These are phyloP conservation scores for Suillus placidus DNA, from an alignment of 768 basidiomycete genomes.

Conservation along the genomic window DNA sequence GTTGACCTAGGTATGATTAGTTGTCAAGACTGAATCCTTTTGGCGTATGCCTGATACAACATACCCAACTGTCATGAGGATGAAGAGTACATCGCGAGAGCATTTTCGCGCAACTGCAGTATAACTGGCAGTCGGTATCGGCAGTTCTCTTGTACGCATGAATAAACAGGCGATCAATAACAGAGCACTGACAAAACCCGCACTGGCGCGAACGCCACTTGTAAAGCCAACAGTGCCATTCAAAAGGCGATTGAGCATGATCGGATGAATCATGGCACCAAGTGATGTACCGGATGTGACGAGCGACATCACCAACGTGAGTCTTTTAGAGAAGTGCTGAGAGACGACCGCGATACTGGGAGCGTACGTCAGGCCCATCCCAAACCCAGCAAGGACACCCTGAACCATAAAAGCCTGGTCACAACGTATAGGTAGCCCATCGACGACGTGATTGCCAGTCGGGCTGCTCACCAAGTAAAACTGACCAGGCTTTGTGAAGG, in stretches of 20 bases:
- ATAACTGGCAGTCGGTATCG: conserved; percentile 16
- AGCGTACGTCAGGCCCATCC: conserved; percentile 47
- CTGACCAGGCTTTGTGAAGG: conserved; percentile 35
- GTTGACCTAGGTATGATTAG: background rate
- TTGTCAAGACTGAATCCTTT: background rate
- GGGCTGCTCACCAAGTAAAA: conserved; percentile 35
- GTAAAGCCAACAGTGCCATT: conserved; percentile 50
- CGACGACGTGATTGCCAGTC: background rate
- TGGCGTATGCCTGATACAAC: background rate
- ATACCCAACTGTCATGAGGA: conserved; percentile 3
- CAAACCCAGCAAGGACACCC: conserved; percentile 45
- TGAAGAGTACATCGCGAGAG: background rate
- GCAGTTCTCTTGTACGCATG: conserved; percentile 39
- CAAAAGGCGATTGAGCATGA: conserved; percentile 55
- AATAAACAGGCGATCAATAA: conserved; percentile 42
- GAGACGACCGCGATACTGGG: conserved; percentile 45
- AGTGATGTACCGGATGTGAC: conserved; percentile 50
- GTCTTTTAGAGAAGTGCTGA: conserved; percentile 46
- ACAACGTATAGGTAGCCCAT: conserved; percentile 14
- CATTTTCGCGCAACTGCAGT: background rate
- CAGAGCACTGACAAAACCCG: conserved; percentile 39
- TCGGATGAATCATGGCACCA: conserved; percentile 59
- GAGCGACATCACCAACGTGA: conserved; percentile 48
- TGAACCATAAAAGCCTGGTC: conserved; percentile 45
- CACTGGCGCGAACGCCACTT: conserved; percentile 42